Base-by-base conservation (phyloP, 805 yeast species). In the Schwanniomyces yamadae region DNA sequence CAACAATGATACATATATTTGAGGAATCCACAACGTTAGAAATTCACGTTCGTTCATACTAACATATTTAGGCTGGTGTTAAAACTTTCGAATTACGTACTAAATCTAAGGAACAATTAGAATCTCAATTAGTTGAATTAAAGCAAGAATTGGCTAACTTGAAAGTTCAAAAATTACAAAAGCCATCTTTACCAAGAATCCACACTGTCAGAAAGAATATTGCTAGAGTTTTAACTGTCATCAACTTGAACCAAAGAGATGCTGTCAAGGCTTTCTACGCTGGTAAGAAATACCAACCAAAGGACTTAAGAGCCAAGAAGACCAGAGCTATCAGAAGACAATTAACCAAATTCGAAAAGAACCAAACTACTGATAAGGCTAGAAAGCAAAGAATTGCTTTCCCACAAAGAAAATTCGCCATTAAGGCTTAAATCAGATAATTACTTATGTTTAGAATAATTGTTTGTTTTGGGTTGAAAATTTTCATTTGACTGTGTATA, bases 311-410 rank as follows among this genome's bases (percentile, higher is more conserved):
- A 80, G 95, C 89, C 61, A 93, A 93, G 91, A 87, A 93, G 85
- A 93, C 99, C 75, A 91, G 98, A 84, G 98, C 99, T 73, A 76
- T 91, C 75, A 91, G 99, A 86, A 86, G 98, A 82, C 80, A 82
- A 68, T 80, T 93, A 68, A 81, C 97, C 72, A 78, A 84, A 66
- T 71, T 73, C 73, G 96, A 93, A 78, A 82, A 86, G 69, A 64
- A 78, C 60, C 75, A 75, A 69, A 72, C 75, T 69, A 91, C 98
- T 64, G 84, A 74, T 59, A 89, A 85, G 80, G 88, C 90, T 69
- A 80, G 78, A 75, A 93, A 93, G 90, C 82, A 78, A 75, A 80
- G 80, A 65, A 78, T 80, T 63, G 95, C 97, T 74, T 89, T 83
- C 95, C 98, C 99, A 71, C 90, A 84, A 78, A 89, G 95, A 83